A percentile compares a stretch with the other conserved stretches of the same genome.
Conservation (phyloP, 495 filamentous ascomycete genomes). For the Talaromyces nanjingensis region DNA sequence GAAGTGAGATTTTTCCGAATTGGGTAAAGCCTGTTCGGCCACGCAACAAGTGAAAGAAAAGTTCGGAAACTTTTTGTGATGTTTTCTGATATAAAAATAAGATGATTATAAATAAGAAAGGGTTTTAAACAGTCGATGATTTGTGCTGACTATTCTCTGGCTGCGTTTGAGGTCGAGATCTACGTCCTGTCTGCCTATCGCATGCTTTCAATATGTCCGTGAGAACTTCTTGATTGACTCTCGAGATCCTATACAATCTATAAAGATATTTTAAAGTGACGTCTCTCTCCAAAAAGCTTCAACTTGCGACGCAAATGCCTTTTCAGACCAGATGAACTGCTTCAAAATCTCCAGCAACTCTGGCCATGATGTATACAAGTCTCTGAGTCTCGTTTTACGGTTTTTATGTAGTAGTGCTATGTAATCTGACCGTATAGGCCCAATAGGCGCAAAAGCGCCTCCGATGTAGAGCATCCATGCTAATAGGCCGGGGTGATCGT, state of each 20-base stretch:
- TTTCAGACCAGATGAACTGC: slow-evolving; percentile 35
- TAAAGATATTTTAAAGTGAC: background rate
- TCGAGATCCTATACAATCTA: background rate
- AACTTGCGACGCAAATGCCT: slow-evolving; percentile 22
- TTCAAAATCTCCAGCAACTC: slow-evolving; percentile 20
- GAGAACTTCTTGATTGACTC: background rate
- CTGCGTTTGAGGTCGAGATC: background rate
- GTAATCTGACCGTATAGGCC: slow-evolving; percentile 24
- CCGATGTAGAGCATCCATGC: slow-evolving; percentile 31
- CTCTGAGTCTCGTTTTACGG: background rate
- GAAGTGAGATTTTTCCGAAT: slow-evolving; percentile 16
- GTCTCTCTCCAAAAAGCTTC: slow-evolving; percentile 25
- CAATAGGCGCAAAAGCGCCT: slow-evolving; percentile 29
- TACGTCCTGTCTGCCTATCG: background rate
- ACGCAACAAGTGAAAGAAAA: background rate
- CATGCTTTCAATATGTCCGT: background rate
- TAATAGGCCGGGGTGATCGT: slow-evolving; percentile 21
- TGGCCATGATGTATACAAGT: slow-evolving; percentile 18
- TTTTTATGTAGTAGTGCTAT: slow-evolving; percentile 19
- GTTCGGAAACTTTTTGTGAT: background rate
- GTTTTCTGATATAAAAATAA: background rate
- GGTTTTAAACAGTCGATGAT: background rate
- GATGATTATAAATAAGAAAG: background rate
- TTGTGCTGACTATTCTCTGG: background rate
- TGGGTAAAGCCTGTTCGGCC: slow-evolving; percentile 10